Evolutionary conservation across 768 basidiomycete genomes (phyloP).

Genomic region (Candolleomyces eurysporus): DNA sequence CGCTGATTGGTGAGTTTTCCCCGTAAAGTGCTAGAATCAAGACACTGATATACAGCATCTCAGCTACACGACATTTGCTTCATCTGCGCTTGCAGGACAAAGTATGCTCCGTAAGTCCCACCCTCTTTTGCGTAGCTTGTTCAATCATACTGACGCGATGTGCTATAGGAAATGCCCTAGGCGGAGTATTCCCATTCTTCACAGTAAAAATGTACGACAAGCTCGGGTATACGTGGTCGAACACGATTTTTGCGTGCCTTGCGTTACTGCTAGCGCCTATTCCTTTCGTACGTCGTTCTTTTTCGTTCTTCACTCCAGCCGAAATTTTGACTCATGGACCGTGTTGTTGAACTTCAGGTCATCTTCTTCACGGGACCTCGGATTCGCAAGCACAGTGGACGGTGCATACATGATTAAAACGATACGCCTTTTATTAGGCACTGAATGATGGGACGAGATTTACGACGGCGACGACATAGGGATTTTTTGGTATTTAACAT

Average conservation of each 20-base stretch:
- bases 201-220: constrained; percentile 50
- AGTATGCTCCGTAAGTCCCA: constrained; percentile 46
- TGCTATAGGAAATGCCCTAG: constrained; percentile 41
- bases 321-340: neutral
- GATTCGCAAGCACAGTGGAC: neutral
- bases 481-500: no score
- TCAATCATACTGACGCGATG: neutral
- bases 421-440: neutral
- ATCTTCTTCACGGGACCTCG: constrained; percentile 29
- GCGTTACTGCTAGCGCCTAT: constrained; percentile 48
- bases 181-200: constrained; percentile 54
- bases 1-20: constrained; percentile 50
- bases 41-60: constrained; percentile 14
- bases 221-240: constrained; percentile 56
- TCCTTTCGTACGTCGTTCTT: constrained; percentile 37
- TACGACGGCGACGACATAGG: no score
- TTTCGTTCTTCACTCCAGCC: neutral
- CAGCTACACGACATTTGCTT: constrained; percentile 50
- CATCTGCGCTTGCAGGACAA: constrained; percentile 62
- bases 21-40: neutral
- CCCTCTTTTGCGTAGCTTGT: neutral
- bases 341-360: constrained; percentile 11
- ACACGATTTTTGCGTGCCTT: constrained; percentile 49
- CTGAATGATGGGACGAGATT: no score
- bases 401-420: constrained; percentile 1